Evolutionary conservation across 2,329 filamentous ascomycete species (phyloP), one percentile per base, ranked within the genome.

Genomic region (Cytospora leucostoma): DNA sequence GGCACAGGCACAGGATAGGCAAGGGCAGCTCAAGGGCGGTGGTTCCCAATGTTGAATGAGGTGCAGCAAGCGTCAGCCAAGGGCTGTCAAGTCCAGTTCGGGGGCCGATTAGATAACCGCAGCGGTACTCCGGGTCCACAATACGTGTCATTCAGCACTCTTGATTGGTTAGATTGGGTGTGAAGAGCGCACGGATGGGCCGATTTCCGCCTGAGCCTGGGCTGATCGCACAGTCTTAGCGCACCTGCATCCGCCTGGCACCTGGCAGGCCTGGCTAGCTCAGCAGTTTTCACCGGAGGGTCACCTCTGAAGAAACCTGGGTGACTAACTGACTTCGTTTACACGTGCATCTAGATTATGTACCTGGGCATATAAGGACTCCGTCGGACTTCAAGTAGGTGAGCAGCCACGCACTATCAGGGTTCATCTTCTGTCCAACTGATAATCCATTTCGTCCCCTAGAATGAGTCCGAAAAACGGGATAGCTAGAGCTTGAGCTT

Each of bases 191-290:
- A 44, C 13, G 44, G n/a, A 68, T 69, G 68, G 68, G 68, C 62
- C 68, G 68, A 68, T 69, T 61, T 67, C 66, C 63, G 67, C 61
- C 60, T 63, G 61, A 66, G 67, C 69, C 68, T 69, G 67, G 66
- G 68, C 67, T 69, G 68, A 69, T 69, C 61, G 62, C 33, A 37
- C 44, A 51, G 47, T 65, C 40, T 58, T 61, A 61, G 58, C 51
- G 58, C 58, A 12, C n/a, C 47, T 52, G 7, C 54, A 55, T 32
- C 58, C 35, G 27, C 27, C 27, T 27, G 27, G 27, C 27, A 27
- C 27, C 27, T 27, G 27, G 27, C 27, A 27, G 27, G 27, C 27
- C 27, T 27, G n/a, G 15, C 17, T 47, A 19, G 44, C 44, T 21
- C 44, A 21, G n/a, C n/a, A 21, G 44, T 21, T 47, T 27, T 27